Conservation (phyloP, 176 grass and related monocot species). For the Tillandsia leiboldiana region DNA sequence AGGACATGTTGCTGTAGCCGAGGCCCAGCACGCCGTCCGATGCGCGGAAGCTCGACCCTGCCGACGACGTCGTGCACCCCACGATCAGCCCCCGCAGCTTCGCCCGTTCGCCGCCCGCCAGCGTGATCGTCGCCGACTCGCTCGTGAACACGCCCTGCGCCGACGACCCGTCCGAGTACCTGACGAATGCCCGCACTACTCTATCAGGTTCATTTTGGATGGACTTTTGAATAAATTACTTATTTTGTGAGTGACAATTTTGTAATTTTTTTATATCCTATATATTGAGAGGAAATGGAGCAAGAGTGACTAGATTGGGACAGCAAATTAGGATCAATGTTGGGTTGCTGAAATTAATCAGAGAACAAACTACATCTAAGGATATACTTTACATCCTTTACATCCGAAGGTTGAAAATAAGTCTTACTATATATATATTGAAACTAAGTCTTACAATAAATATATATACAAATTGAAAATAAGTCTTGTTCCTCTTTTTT, state of each 20-base stretch:
- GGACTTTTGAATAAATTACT: background rate
- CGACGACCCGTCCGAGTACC: constrained; percentile 68
- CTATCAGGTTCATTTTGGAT: background rate
- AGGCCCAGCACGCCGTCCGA: constrained; percentile 71
- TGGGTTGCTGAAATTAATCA: too few relatives aligned
- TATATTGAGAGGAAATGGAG: background rate
- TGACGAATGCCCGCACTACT: constrained; percentile 15
- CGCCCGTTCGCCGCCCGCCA: constrained; percentile 33
- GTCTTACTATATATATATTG: too few relatives aligned
- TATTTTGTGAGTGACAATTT: background rate
- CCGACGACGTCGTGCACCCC: constrained; percentile 49
- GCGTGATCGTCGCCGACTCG: constrained; percentile 57
- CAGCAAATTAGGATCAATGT: background rate
- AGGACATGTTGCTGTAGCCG: constrained; percentile 49
- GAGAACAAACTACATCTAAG: too few relatives aligned
- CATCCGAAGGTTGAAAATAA: too few relatives aligned
- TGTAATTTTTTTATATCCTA: background rate
- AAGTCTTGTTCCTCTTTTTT: too few relatives aligned
- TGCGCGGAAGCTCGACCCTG: constrained; percentile 27
- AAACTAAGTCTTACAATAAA: too few relatives aligned
- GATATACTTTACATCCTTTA: too few relatives aligned
- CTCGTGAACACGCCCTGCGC: constrained; percentile 45
- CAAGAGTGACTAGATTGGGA: background rate
- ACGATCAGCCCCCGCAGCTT: constrained; percentile 62
- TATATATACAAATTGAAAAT: too few relatives aligned